Percentiles rank a stretch among this genome's conserved stretches.
phyloP scores from a whole-genome alignment of 202 grass and related monocot species.

The Cymbopogon flexuosus region DNA sequence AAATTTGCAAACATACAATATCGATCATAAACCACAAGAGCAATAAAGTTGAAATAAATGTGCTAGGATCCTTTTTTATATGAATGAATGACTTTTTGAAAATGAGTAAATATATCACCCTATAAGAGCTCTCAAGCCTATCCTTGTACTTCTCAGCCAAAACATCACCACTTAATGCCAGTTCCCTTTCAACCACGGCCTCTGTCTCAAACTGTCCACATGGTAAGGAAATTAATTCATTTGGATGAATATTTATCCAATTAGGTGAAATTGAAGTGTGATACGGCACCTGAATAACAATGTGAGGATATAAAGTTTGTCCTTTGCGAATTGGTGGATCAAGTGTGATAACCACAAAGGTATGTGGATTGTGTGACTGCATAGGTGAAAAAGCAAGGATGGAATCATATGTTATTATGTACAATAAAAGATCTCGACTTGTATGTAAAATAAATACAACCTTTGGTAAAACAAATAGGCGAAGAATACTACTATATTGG shows the following conservation, averaged over 20 bases:
- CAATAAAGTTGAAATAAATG: constrained; percentile 1
- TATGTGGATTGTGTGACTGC: constrained; percentile 88
- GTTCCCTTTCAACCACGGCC: constrained; percentile 44
- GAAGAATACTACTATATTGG: constrained; percentile 84
- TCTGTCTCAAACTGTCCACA: constrained; percentile 72
- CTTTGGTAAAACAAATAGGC: constrained; percentile 90
- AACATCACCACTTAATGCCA: constrained; percentile 56
- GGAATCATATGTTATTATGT: constrained; percentile 27
- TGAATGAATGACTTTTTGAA: neutral
- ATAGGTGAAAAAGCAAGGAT: constrained; percentile 28
- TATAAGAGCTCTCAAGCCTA: constrained; percentile 61
- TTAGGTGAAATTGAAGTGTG: constrained; percentile 26
- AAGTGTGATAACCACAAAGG: constrained; percentile 88
- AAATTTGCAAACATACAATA: neutral
- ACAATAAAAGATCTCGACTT: constrained; percentile 14
- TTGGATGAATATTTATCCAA: constrained; percentile 1
- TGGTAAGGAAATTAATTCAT: constrained; percentile 19
- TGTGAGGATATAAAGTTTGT: constrained; percentile 90
- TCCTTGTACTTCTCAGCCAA: constrained; percentile 81
- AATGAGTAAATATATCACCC: constrained; percentile 45
- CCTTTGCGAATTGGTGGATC: constrained; percentile 97
- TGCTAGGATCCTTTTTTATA: neutral
- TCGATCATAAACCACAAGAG: neutral
- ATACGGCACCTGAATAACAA: constrained; percentile 86
- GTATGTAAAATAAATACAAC: constrained; percentile 40